These are phyloP conservation scores for Talaromyces islandicus DNA, from an alignment of 2,329 filamentous ascomycete genomes.

Conservation along the genomic window DNA sequence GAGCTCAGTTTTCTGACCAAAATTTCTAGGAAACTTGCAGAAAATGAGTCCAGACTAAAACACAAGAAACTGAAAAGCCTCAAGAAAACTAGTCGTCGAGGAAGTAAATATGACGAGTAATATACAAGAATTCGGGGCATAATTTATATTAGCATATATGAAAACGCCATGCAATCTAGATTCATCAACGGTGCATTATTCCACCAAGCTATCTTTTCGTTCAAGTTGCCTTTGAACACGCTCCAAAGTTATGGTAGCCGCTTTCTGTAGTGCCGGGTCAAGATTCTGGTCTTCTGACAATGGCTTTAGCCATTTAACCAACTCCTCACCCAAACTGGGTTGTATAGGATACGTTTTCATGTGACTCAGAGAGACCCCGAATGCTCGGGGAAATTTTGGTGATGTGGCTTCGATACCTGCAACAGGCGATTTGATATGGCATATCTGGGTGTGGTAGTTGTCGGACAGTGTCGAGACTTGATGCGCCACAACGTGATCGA, in stretches of 20 bases:
- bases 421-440: slow-evolving; percentile 65
- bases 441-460: slow-evolving; percentile 60
- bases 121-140: slow-evolving; percentile 9
- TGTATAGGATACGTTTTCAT: slow-evolving; percentile 50
- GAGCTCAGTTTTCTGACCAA: slow-evolving; percentile 10
- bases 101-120: slow-evolving; percentile 32
- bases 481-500: slow-evolving; percentile 63
- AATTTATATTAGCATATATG: background rate
- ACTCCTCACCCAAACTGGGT: slow-evolving; percentile 39
- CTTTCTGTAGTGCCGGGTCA: slow-evolving; percentile 50
- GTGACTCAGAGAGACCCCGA: slow-evolving; percentile 59
- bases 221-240: slow-evolving; percentile 26
- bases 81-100: slow-evolving; percentile 54
- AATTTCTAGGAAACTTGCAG: slow-evolving; percentile 46
- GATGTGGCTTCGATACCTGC: slow-evolving; percentile 59
- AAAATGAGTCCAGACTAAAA: slow-evolving; percentile 53
- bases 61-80: slow-evolving; percentile 56
- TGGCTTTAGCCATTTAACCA: slow-evolving; percentile 45
- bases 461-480: slow-evolving; percentile 57
- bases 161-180: slow-evolving; percentile 21
- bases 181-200: slow-evolving; percentile 9
- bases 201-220: slow-evolving; percentile 12
- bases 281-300: slow-evolving; percentile 40
- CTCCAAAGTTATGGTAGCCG: slow-evolving; percentile 38
- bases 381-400: slow-evolving; percentile 64